Percentiles rank a stretch among this genome's conserved stretches.
phyloP scores from a whole-genome alignment of 345 rosid species.

The Dipteronia dyeriana region DNA sequence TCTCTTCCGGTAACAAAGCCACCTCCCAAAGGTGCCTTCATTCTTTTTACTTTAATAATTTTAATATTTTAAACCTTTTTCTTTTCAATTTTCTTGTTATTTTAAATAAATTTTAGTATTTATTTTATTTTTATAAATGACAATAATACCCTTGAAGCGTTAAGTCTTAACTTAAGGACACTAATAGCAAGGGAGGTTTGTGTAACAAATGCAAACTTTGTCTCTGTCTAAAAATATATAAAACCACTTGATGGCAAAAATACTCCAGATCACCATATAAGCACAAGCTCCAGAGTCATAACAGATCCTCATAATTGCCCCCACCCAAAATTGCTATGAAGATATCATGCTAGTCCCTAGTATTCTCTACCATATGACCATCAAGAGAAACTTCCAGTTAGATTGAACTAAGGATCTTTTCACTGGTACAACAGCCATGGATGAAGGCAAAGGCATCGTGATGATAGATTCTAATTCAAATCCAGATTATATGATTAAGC shows the following conservation, averaged over 20 bases:
- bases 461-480: background rate
- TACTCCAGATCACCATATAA: background rate
- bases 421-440: background rate
- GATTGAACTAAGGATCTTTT: background rate
- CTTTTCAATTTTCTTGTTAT: too few relatives aligned
- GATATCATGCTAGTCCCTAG: background rate
- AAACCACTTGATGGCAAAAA: background rate
- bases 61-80: too few relatives aligned
- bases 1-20: background rate
- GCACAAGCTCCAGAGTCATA: background rate
- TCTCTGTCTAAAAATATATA: background rate
- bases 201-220: background rate
- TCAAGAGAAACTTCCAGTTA: background rate
- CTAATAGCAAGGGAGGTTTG: background rate
- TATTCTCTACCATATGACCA: background rate
- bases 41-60: too few relatives aligned
- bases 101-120: too few relatives aligned
- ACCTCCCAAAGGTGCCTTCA: background rate
- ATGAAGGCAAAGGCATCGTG: background rate
- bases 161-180: background rate
- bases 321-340: background rate
- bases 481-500: background rate
- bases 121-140: too few relatives aligned
- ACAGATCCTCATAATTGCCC: background rate
- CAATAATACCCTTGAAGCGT: too few relatives aligned